Base-by-base conservation (phyloP, 345 rosid species). In the Raphanus sativus region DNA sequence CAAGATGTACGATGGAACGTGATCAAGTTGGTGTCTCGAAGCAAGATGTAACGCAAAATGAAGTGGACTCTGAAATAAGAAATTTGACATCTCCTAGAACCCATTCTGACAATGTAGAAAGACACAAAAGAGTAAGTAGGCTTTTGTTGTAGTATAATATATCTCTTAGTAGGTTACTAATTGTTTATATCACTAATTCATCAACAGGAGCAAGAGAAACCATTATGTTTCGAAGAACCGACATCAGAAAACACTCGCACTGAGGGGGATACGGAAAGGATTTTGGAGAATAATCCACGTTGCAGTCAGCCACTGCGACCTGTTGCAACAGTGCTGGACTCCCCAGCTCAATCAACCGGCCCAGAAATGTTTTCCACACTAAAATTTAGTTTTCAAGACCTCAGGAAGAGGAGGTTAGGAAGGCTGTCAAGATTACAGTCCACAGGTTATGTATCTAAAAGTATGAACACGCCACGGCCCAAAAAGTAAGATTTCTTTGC, bases 351-450 rank as follows among this genome's bases (percentile, higher is more conserved):
- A 67, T 80, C 83, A 42, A 79, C 92, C 48, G 81, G 83, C 72
- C 87, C 87, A 73, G 85, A 86, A 73, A 83, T 81, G 68, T 86
- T 83, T 80, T 81, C 90, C 70, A 87, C 86, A 61, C 79, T 89
- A 80, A 85, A 91, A 61, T 95, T 95, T 86, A 86, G 86, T 82
- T 85, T 88, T 73, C 82, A 89, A 78, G 90, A 91, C 68, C 85
- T 95, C 40, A 81, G 38, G 83, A 62, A 78, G 71, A 85, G 86
- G 79, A 89, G 98, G 83, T 83, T 78, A 78, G 87, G 81, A 82
- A 90, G 90, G 84, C 79, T 84, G 77, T 86, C 86, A 36, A 82
- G 85, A 72, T 65, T 85, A 77, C 83, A 80, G 75, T 71, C 84
- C 58, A 74, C 67, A 77, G 62, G 82, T 81, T 70, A 34, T 45